Evolutionary conservation across 2,329 filamentous ascomycete species (phyloP).

Genomic region (Thielaviopsis ethacetica): DNA sequence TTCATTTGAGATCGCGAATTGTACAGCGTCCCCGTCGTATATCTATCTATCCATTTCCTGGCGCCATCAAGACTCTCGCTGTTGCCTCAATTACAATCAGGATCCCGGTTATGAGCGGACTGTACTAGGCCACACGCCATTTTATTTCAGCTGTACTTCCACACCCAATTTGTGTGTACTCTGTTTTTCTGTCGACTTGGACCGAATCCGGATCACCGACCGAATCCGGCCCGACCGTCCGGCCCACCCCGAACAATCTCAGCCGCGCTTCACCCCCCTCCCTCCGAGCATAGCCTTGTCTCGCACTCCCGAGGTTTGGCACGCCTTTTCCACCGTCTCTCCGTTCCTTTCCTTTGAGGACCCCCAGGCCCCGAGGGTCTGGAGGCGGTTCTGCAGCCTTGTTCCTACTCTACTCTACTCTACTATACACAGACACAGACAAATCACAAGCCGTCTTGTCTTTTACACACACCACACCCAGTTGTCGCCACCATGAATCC

Average conservation of each 20-base stretch:
- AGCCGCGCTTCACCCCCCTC: background rate
- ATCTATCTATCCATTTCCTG: too few species aligned
- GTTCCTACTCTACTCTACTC: background rate
- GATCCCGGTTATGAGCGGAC: background rate
- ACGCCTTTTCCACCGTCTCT: constrained; percentile 14
- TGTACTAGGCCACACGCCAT: background rate
- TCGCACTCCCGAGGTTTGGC: constrained; percentile 9
- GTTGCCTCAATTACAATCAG: background rate
- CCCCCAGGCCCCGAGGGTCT: constrained; percentile 8
- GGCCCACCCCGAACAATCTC: background rate
- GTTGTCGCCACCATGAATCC: constrained; percentile 34
- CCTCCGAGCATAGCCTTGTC: background rate
- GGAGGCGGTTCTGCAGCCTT: constrained; percentile 1
- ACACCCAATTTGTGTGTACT: background rate
- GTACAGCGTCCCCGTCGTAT: too few species aligned
- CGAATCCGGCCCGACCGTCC: background rate
- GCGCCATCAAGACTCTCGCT: too few species aligned
- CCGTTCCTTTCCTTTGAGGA: constrained; percentile 10
- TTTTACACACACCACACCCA: background rate
- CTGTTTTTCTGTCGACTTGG: background rate
- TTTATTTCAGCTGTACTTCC: background rate
- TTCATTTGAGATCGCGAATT: background rate
- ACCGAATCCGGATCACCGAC: background rate
- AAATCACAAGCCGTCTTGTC: background rate
- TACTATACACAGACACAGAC: background rate